phyloP scores from a whole-genome alignment of 805 yeast genomes.

The Sugiyamaella americana region DNA sequence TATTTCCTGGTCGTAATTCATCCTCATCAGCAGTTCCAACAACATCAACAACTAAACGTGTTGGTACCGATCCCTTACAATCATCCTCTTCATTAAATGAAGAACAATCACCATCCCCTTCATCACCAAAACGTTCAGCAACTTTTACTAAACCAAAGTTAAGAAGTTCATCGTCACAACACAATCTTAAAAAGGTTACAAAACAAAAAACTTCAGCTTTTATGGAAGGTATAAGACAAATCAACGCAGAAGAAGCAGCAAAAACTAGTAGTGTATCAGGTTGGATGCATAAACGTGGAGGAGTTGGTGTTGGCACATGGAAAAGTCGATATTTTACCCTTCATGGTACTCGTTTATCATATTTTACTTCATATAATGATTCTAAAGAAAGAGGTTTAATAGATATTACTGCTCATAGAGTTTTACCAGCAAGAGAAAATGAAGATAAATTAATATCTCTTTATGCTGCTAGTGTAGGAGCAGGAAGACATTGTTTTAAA shows the following conservation, averaged over 20 bases:
- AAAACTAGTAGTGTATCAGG: constrained; percentile 75
- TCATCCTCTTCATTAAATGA: too few relatives aligned
- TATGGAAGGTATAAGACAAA: constrained; percentile 71
- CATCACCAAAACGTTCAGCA: constrained; percentile 8
- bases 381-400: constrained; percentile 84
- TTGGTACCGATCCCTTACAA: constrained; percentile 4
- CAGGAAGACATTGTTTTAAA: constrained; percentile 85
- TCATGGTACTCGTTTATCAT: constrained; percentile 89
- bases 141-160: constrained; percentile 20
- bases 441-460: constrained; percentile 82
- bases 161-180: constrained; percentile 47
- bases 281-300: constrained; percentile 94
- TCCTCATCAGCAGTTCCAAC: not conserved
- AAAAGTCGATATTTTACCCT: constrained; percentile 77
- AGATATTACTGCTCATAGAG: constrained; percentile 92
- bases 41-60: constrained; percentile 1
- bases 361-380: constrained; percentile 73
- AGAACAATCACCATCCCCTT: constrained; percentile 1
- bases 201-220: constrained; percentile 40
- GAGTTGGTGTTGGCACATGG: constrained; percentile 84
- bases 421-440: constrained; percentile 66
- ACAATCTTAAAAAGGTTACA: constrained; percentile 30
- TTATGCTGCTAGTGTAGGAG: constrained; percentile 89
- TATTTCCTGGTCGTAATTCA: not conserved
- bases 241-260: constrained; percentile 73